phyloP scores from a whole-genome alignment of 371 early-diverging fungal genomes.

The Dinochytrium kinnereticum region DNA sequence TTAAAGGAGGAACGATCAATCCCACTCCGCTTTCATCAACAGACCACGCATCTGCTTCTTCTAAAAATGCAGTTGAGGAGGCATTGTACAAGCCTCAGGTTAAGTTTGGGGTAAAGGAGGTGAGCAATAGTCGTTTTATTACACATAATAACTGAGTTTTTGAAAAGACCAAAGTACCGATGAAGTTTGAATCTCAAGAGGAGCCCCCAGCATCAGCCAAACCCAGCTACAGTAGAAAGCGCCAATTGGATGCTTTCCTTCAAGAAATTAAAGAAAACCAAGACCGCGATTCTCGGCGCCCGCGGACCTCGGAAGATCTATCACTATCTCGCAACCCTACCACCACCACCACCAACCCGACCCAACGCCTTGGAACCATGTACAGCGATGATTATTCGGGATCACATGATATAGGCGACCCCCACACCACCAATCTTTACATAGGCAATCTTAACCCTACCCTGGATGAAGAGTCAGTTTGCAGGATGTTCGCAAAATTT shows the following conservation, averaged over 20 bases:
- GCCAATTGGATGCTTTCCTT: slow-evolving; percentile 82
- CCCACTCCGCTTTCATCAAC: slow-evolving; percentile 49
- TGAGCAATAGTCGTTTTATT: background rate
- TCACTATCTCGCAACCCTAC: background rate
- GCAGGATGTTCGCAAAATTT: slow-evolving; percentile 76
- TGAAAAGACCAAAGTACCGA: slow-evolving; percentile 17
- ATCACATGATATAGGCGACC: slow-evolving; percentile 75
- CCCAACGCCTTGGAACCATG: background rate
- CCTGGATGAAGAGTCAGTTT: slow-evolving; percentile 73
- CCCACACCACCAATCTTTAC: slow-evolving; percentile 86
- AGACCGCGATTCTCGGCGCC: slow-evolving; percentile 25
- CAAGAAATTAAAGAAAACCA: slow-evolving; percentile 78
- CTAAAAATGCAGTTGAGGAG: slow-evolving; percentile 38
- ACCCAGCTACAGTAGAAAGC: slow-evolving; percentile 57
- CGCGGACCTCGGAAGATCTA: background rate
- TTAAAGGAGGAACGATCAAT: slow-evolving; percentile 65
- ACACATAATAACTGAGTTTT: background rate
- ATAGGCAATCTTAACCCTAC: slow-evolving; percentile 80
- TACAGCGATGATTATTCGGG: slow-evolving; percentile 10
- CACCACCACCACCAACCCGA: background rate
- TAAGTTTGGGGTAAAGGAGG: slow-evolving; percentile 32
- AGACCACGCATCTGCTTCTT: slow-evolving; percentile 29
- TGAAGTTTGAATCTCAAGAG: slow-evolving; percentile 5
- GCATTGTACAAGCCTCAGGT: slow-evolving; percentile 55
- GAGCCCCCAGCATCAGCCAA: background rate